Evolutionary conservation across 495 filamentous ascomycete species (phyloP).

Genomic region (Podospora pseudopauciseta): DNA sequence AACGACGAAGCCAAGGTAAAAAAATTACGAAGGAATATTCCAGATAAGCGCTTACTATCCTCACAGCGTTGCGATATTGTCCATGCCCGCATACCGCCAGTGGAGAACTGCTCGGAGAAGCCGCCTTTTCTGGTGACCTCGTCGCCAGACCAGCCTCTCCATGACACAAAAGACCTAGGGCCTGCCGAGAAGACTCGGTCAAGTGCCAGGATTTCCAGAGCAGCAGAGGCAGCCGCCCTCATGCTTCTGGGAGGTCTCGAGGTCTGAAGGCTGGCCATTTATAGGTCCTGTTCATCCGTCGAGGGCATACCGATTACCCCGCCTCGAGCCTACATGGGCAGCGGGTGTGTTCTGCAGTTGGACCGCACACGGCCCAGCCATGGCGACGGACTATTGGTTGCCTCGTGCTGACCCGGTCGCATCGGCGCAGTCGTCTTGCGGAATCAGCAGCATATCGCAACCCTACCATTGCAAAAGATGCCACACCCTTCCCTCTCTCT

Average conservation of each 20-base stretch:
- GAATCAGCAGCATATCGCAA: slow-evolving; percentile 6
- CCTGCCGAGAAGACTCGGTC: neutral
- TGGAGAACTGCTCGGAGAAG: neutral
- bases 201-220: neutral
- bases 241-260: too few species aligned
- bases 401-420: slow-evolving; percentile 13
- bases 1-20: neutral
- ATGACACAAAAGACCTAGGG: neutral
- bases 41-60: neutral
- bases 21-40: neutral
- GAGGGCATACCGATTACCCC: neutral
- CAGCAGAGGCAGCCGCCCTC: too few species aligned
- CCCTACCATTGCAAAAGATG: neutral
- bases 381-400: slow-evolving; percentile 21
- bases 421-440: neutral
- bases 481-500: neutral
- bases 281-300: neutral
- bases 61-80: neutral
- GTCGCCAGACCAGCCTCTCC: neutral
- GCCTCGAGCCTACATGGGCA: neutral
- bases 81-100: neutral
- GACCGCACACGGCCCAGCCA: neutral
- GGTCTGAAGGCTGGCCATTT: neutral
- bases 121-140: neutral
- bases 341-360: slow-evolving; percentile 14